Percentiles rank a stretch among this genome's conserved stretches.
Conservation (phyloP, 176 grass and related monocot genomes). For the Paspalum notatum region DNA sequence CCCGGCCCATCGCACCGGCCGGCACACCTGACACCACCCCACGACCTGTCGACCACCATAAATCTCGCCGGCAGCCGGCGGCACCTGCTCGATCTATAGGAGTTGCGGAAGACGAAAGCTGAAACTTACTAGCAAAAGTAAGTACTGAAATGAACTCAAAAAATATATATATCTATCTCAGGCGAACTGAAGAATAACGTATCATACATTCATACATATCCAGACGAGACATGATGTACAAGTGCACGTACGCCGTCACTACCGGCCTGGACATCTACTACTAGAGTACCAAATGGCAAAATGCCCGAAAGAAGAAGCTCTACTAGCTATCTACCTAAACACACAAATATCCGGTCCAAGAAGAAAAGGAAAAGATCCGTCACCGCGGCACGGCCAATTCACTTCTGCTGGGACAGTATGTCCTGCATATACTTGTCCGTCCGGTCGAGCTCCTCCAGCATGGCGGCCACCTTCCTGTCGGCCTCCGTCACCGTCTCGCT, state of each 20-base stretch:
- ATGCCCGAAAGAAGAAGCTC: neutral
- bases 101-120: neutral
- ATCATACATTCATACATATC: neutral
- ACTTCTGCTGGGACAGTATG: conserved; percentile 51
- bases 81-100: too few relatives aligned
- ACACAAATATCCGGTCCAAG: neutral
- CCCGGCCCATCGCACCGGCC: too few relatives aligned
- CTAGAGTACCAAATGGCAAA: conserved; percentile 19
- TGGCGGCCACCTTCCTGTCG: conserved; percentile 61
- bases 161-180: neutral
- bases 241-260: conserved; percentile 20
- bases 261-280: conserved; percentile 10
- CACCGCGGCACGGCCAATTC: conserved; percentile 28
- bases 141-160: neutral
- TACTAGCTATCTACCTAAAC: conserved; percentile 26
- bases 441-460: conserved; percentile 65
- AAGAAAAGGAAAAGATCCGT: neutral
- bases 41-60: too few relatives aligned
- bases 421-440: conserved; percentile 67
- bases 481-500: conserved; percentile 60
- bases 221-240: too few relatives aligned
- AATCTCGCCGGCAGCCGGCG: too few relatives aligned
- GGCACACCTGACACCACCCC: too few relatives aligned
- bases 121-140: neutral
- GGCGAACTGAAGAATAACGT: conserved; percentile 18